Conservation (phyloP, 345 rosid genomes). For the Sonneratia caseolaris region DNA sequence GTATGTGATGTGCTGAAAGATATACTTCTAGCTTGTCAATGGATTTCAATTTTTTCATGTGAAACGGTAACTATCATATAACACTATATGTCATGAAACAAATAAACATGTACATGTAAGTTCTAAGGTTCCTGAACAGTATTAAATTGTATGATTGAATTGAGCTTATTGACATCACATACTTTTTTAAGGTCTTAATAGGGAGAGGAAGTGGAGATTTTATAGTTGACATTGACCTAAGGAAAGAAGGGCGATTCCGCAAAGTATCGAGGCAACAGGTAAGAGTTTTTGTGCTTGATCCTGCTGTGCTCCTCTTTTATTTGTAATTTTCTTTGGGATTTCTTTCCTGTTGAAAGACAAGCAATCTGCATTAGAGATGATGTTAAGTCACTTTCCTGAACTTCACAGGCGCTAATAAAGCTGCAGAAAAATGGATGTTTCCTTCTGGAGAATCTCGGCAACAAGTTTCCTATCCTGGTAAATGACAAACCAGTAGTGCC, state of each 20-base stretch:
- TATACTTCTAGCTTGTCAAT: background rate
- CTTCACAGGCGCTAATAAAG: constrained; percentile 3
- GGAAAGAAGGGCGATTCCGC: constrained; percentile 51
- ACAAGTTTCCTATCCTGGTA: constrained; percentile 34
- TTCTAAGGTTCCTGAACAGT: background rate
- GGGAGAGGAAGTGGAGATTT: constrained; percentile 74
- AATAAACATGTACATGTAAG: background rate
- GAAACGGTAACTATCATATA: background rate
- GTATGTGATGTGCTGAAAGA: background rate
- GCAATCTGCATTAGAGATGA: background rate
- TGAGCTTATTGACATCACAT: constrained; percentile 4
- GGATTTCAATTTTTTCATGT: background rate
- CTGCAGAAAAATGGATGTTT: constrained; percentile 44
- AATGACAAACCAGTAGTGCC: constrained; percentile 43
- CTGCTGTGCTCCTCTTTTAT: background rate
- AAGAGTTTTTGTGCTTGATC: background rate
- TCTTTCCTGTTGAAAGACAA: background rate
- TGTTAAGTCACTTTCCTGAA: background rate
- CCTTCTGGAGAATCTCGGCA: constrained; percentile 54
- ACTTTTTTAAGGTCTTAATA: constrained; percentile 56
- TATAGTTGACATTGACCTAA: constrained; percentile 70
- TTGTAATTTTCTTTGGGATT: background rate
- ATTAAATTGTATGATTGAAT: background rate
- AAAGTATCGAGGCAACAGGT: constrained; percentile 86
- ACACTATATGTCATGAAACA: background rate